phyloP scores from a whole-genome alignment of 768 basidiomycete genomes.

The Floccularia luteovirens region DNA sequence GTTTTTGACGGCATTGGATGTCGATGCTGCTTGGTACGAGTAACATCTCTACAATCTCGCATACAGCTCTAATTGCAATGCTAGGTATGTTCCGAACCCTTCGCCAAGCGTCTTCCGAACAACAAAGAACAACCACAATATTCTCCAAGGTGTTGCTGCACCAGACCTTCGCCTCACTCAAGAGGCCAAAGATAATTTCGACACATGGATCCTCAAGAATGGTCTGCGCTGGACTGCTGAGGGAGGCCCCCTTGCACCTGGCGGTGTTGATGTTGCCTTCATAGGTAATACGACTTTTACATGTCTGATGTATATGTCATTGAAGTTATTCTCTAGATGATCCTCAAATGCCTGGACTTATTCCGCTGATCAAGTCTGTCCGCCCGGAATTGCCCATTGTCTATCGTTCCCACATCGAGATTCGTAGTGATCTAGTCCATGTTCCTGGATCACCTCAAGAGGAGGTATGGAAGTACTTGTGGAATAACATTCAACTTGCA shows the following conservation, averaged over 20 bases:
- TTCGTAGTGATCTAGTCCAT: conserved; percentile 81
- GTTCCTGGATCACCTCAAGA: conserved; percentile 76
- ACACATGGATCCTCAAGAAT: conserved; percentile 87
- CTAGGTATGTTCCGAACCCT: conserved; percentile 83
- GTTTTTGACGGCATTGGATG: conserved; percentile 72
- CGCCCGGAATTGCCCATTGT: conserved; percentile 83
- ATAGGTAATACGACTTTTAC: conserved; percentile 46
- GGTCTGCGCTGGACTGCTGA: conserved; percentile 83
- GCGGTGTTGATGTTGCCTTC: conserved; percentile 84
- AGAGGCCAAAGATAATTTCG: conserved; percentile 73
- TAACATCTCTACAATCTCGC: conserved; percentile 10
- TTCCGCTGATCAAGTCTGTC: conserved; percentile 84
- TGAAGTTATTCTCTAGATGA: conserved; percentile 40
- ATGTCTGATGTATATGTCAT: conserved; percentile 1
- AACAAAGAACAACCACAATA: conserved; percentile 94
- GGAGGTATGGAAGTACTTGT: conserved; percentile 93
- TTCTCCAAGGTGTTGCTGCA: conserved; percentile 86
- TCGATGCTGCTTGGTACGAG: conserved; percentile 76
- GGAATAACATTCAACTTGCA: conserved; percentile 84
- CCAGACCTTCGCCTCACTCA: conserved; percentile 72
- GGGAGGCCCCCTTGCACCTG: conserved; percentile 76
- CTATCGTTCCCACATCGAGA: conserved; percentile 95
- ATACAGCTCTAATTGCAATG: conserved; percentile 7
- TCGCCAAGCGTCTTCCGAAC: conserved; percentile 88
- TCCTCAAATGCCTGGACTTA: conserved; percentile 91